Conservation (phyloP, 768 basidiomycete species). For the Multifurca ochricompacta region DNA sequence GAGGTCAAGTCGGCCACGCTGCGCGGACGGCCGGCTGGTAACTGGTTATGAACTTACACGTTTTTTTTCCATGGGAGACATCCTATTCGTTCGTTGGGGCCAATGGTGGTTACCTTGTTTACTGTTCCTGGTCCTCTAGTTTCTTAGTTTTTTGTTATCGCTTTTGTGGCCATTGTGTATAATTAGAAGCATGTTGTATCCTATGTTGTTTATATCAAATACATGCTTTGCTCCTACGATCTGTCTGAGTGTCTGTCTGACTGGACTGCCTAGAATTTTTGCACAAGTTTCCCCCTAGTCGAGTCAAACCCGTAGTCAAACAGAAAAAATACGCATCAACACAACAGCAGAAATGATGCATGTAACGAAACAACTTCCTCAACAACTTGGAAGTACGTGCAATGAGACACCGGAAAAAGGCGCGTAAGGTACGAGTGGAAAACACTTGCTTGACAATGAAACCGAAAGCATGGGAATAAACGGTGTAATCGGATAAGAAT, state of each 20-base stretch:
- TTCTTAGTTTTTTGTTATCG: neutral
- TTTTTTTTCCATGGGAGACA: neutral
- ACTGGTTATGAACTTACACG: constrained; percentile 7
- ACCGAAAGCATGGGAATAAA: constrained; percentile 4
- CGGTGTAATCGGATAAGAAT: neutral
- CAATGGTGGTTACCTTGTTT: neutral
- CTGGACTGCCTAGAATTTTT: too few species aligned
- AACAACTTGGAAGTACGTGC: neutral
- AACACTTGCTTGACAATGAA: neutral
- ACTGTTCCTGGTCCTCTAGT: neutral
- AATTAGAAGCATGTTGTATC: constrained; percentile 9
- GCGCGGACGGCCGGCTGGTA: constrained; percentile 7
- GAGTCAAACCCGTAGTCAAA: too few species aligned
- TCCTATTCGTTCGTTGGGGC: neutral
- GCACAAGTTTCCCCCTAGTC: too few species aligned
- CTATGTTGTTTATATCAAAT: constrained; percentile 7
- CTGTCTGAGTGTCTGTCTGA: too few species aligned
- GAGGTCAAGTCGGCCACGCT: constrained; percentile 8
- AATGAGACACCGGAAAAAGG: constrained; percentile 1
- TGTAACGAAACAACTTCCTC: constrained; percentile 12
- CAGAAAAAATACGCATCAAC: constrained; percentile 1
- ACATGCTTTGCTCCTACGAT: neutral
- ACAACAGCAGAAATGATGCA: constrained; percentile 15
- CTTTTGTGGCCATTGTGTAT: constrained; percentile 6
- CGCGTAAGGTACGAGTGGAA: constrained; percentile 8